Conservation (phyloP, 371 early-diverging fungal species). For the Mortierella sp. region DNA sequence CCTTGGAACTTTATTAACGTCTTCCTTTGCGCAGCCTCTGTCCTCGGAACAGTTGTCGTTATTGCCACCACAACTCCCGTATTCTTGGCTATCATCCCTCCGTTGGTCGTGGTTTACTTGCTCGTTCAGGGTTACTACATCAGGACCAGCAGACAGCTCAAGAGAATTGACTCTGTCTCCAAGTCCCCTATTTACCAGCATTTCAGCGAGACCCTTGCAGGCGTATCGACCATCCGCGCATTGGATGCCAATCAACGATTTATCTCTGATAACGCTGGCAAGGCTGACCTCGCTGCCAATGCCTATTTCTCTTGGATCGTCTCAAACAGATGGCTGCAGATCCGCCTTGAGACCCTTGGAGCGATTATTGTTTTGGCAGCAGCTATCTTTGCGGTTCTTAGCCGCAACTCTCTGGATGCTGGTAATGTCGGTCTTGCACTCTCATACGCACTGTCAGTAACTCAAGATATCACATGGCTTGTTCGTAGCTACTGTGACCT, state of each 20-base stretch:
- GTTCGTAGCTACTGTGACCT: constrained; percentile 64
- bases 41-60: constrained; percentile 45
- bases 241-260: constrained; percentile 1
- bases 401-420: constrained; percentile 35
- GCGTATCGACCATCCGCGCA: background rate
- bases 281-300: constrained; percentile 1
- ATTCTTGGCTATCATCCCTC: constrained; percentile 48
- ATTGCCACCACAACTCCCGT: constrained; percentile 47
- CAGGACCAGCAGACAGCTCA: constrained; percentile 51
- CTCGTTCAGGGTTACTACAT: constrained; percentile 78
- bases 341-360: constrained; percentile 35
- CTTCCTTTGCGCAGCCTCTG: constrained; percentile 26
- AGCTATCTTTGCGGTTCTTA: constrained; percentile 64
- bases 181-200: constrained; percentile 63
- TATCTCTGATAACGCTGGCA: constrained; percentile 1
- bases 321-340: constrained; percentile 29
- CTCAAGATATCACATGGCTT: constrained; percentile 69
- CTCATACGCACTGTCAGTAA: constrained; percentile 85
- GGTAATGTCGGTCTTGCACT: constrained; percentile 84
- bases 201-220: constrained; percentile 51
- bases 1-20: constrained; percentile 43
- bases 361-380: constrained; percentile 32
- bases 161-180: constrained; percentile 63
- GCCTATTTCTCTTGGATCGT: constrained; percentile 6
- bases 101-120: constrained; percentile 62